These are phyloP conservation scores for Salvia miltiorrhiza DNA, from an alignment of 257 asterid species.

Conservation along the genomic window DNA sequence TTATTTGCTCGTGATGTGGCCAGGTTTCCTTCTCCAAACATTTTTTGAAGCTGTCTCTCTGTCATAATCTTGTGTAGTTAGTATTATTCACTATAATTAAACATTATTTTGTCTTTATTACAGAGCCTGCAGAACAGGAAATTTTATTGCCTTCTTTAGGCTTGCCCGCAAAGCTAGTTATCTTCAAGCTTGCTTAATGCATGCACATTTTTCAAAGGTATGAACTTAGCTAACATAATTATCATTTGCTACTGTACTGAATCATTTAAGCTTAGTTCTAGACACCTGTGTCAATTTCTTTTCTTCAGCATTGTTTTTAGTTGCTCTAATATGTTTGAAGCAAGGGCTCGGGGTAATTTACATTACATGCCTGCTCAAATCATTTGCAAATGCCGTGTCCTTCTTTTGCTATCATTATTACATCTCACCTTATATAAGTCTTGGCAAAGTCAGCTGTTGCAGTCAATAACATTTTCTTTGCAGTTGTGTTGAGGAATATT, in stretches of 20 bases:
- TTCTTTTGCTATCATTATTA: not conserved
- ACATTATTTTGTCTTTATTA: constrained; percentile 19
- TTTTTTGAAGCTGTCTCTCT: constrained; percentile 5
- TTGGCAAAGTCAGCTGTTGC: not conserved
- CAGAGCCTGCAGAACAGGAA: constrained; percentile 98
- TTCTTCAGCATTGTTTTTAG: not conserved
- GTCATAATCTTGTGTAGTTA: constrained; percentile 2
- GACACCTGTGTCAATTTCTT: not conserved
- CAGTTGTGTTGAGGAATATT: constrained; percentile 14
- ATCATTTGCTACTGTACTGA: not conserved
- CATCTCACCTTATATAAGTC: not conserved
- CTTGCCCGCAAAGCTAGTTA: constrained; percentile 89
- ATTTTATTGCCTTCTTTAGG: constrained; percentile 91
- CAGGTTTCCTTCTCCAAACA: constrained; percentile 48
- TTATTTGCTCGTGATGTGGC: constrained; percentile 97
- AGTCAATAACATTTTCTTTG: constrained; percentile 2
- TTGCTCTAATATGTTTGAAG: not conserved
- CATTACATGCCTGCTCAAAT: not conserved
- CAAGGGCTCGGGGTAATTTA: not conserved
- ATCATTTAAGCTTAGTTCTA: constrained; percentile 13
- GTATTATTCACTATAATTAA: constrained; percentile 12
- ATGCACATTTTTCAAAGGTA: constrained; percentile 99
- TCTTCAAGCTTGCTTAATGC: constrained; percentile 97
- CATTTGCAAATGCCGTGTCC: not conserved
- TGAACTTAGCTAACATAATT: constrained; percentile 18